Percentiles rank a stretch among this genome's conserved stretches.
These are phyloP conservation scores for Pleomassaria siparia DNA, from an alignment of 2,329 filamentous ascomycete species.

Conservation along the genomic window DNA sequence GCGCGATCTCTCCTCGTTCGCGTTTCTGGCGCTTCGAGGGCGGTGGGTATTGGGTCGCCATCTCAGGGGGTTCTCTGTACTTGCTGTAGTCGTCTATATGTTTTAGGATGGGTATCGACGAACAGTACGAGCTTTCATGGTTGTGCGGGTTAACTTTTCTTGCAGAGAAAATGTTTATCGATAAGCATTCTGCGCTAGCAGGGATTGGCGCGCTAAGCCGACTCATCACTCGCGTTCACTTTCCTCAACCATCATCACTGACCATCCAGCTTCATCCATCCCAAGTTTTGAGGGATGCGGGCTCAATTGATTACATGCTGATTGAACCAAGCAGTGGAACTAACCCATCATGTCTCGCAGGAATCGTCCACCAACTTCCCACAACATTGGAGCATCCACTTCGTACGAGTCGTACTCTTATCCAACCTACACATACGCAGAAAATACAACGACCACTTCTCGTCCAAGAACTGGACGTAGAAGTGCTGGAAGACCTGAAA, in stretches of 20 bases:
- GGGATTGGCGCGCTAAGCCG: neutral
- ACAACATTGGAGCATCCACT: slow-evolving; percentile 32
- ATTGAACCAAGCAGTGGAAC: slow-evolving; percentile 17
- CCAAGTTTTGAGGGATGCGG: slow-evolving; percentile 2
- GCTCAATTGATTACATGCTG: slow-evolving; percentile 20
- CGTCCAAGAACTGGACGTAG: slow-evolving; percentile 35
- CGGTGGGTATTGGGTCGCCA: slow-evolving; percentile 82
- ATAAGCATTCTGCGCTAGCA: slow-evolving; percentile 2
- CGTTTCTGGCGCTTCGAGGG: slow-evolving; percentile 85
- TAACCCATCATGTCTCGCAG: slow-evolving; percentile 30
- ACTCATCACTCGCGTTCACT: neutral
- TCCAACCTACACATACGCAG: slow-evolving; percentile 34
- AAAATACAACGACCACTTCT: slow-evolving; percentile 41
- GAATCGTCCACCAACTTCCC: slow-evolving; percentile 29
- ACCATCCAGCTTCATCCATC: slow-evolving; percentile 4
- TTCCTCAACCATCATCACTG: neutral
- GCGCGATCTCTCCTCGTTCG: slow-evolving; percentile 69
- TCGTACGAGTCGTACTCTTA: slow-evolving; percentile 34
- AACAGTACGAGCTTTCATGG: neutral
- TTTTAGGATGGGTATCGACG: neutral
- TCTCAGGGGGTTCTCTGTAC: slow-evolving; percentile 38
- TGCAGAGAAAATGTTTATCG: slow-evolving; percentile 4
- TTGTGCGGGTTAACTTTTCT: neutral
- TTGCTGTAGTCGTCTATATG: neutral
- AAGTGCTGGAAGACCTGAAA: slow-evolving; percentile 44